Evolutionary conservation across 768 basidiomycete genomes (phyloP).

Genomic region (Tephrocybe sp.): DNA sequence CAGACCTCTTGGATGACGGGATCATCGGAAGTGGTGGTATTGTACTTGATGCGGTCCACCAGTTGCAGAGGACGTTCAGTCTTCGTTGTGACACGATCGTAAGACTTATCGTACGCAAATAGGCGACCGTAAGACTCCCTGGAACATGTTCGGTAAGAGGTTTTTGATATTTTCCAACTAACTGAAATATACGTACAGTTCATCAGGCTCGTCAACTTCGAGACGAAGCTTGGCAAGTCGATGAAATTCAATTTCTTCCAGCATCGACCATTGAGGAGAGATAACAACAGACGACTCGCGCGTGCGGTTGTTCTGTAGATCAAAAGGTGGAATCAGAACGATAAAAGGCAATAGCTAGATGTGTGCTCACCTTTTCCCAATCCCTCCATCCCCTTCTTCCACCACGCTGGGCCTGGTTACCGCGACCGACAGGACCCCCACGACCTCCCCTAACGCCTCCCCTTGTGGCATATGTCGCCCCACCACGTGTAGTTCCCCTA

Average conservation of each 20-base stretch:
- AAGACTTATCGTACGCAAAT: conserved; percentile 90
- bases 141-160: conserved; percentile 11
- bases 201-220: conserved; percentile 91
- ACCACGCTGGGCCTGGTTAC: conserved; percentile 47
- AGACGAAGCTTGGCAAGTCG: conserved; percentile 88
- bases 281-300: conserved; percentile 95
- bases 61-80: conserved; percentile 88
- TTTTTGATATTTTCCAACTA: neutral
- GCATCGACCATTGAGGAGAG: conserved; percentile 88
- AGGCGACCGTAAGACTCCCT: conserved; percentile 89
- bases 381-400: conserved; percentile 85
- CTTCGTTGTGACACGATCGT: conserved; percentile 94
- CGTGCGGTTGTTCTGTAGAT: conserved; percentile 66
- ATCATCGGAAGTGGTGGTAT: conserved; percentile 97
- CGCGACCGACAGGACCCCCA: conserved; percentile 44
- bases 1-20: conserved; percentile 90
- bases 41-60: conserved; percentile 94
- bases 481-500: conserved; percentile 52
- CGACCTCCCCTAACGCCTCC: conserved; percentile 47
- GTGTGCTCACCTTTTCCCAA: conserved; percentile 98
- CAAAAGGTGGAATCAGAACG: neutral
- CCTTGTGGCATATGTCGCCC: conserved; percentile 38
- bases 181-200: conserved; percentile 59
- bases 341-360: conserved; percentile 13
- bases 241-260: conserved; percentile 97